phyloP scores from a whole-genome alignment of 805 yeast species.

The Nakazawaea sp. region DNA sequence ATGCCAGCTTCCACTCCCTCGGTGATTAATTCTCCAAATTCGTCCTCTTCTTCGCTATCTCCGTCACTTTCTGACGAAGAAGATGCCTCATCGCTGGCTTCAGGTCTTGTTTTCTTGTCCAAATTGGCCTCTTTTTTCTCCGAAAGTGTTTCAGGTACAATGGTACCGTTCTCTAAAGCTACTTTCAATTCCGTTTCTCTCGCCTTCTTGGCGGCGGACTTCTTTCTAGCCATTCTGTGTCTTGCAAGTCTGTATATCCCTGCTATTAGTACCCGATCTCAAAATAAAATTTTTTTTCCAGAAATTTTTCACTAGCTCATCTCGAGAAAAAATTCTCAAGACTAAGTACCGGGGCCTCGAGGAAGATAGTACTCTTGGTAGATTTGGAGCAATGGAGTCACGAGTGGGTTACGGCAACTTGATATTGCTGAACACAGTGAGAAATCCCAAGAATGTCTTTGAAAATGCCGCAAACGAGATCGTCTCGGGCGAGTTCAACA shows the following conservation, averaged over 20 bases:
- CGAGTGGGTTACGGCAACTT: no score
- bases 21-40: constrained; percentile 80
- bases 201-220: constrained; percentile 74
- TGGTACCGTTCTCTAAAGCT: not conserved
- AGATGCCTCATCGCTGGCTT: constrained; percentile 19
- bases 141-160: not conserved
- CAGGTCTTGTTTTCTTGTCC: constrained; percentile 7
- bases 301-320: not conserved
- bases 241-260: no score
- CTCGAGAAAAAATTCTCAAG: not conserved
- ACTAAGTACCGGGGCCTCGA: no score
- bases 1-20: constrained; percentile 81
- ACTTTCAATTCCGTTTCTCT: constrained; percentile 21
- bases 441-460: not conserved
- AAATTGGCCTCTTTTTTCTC: constrained; percentile 12
- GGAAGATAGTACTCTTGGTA: no score
- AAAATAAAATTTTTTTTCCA: not conserved
- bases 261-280: no score
- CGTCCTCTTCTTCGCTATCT: constrained; percentile 80
- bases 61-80: constrained; percentile 25
- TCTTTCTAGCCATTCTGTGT: constrained; percentile 73
- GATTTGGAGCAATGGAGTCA: no score
- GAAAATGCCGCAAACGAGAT: not conserved
- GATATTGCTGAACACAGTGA: not conserved
- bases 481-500: constrained; percentile 2